Base-by-base conservation (phyloP, 1,284 basidiomycete species). In the Pseudozyma sp. region DNA sequence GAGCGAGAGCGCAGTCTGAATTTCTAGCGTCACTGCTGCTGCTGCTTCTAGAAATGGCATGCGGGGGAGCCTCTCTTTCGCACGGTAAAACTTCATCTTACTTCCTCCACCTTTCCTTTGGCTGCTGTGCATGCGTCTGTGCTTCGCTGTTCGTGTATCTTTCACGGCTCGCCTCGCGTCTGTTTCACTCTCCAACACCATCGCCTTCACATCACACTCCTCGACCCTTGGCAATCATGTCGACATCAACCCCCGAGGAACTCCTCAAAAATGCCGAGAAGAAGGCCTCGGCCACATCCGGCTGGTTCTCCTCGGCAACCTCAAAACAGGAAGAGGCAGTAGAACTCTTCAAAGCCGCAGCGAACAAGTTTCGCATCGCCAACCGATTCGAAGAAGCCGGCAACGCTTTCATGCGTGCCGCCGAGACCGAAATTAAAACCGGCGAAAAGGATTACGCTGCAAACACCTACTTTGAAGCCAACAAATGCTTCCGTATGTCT, bases 291-390 rank as follows among this genome's bases (percentile, higher is more conserved):
- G 91, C 93, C 0, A 92, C 93, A 0, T 87, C 89, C 4, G 88
- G 88, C 25, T 98, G 83, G 82, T 85, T 85, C 74, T 78, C 77
- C 6, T 78, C 75, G 12, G 65, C 72, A 8, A 56, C 69, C 16
- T 70, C 76, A 45, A 81, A 80, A 56, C 76, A 77, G 25, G 83
- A 98, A 86, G 95, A 97, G 85, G 94, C 95, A 3, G 93, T 93
- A 50, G 95, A 97, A 87, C 89, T 97, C 25, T 97, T 92, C 86
- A 92, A 93, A 82, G 92, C 95, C 85, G 94, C 95, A 13, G 96
- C 93, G 48, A 98, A 98, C 87, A 89, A 92, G 45, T 98, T 94
- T 90, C 97, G 97, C 88, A 89, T 97, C 70, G 94, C 97, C 84
- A 94, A 94, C 85, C 88, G 90, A 59, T 97, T 95, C 88, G 92